These are phyloP conservation scores for Pseudogymnoascus sp. DNA, from an alignment of 2,329 filamentous ascomycete species.

Conservation along the genomic window DNA sequence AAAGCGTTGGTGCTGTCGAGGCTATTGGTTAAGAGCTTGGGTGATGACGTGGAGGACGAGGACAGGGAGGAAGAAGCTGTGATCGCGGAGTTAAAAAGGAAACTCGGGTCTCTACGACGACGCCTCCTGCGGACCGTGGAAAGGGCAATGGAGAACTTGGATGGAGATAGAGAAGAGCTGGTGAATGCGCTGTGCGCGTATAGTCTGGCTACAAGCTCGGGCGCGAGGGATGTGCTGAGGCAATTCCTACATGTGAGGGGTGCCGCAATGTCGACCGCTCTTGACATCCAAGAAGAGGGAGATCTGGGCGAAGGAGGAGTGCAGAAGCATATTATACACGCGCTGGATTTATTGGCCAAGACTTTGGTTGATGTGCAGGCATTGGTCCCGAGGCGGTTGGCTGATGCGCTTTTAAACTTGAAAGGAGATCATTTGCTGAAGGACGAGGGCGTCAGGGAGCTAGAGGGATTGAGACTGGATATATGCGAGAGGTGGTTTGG, in stretches of 20 bases:
- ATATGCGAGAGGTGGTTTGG: conserved; percentile 72
- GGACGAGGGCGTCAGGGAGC: conserved; percentile 55
- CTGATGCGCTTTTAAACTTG: conserved; percentile 58
- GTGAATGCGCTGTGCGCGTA: conserved; percentile 73
- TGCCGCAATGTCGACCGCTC: conserved; percentile 55
- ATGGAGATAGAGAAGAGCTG: conserved; percentile 42
- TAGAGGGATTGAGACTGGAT: conserved; percentile 69
- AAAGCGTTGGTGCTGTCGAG: conserved; percentile 71
- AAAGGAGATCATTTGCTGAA: conserved; percentile 64
- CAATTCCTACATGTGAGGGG: conserved; percentile 70
- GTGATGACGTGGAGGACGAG: conserved; percentile 37
- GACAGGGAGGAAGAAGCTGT: conserved; percentile 23
- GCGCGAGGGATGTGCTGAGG: conserved; percentile 66
- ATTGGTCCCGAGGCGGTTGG: conserved; percentile 63
- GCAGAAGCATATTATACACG: conserved; percentile 35
- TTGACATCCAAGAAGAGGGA: conserved; percentile 40
- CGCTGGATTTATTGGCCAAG: conserved; percentile 64
- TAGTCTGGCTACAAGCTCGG: conserved; percentile 71
- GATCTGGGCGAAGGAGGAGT: conserved; percentile 41
- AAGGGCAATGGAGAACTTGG: conserved; percentile 54
- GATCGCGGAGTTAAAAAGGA: conserved; percentile 56
- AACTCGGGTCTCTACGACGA: conserved; percentile 51
- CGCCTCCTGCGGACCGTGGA: conserved; percentile 61
- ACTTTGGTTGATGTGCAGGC: conserved; percentile 72
- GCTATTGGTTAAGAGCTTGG: conserved; percentile 65